Percentiles rank a stretch among this genome's conserved stretches.
Conservation (phyloP, 768 basidiomycete species). For the Psilocybe sp. region DNA sequence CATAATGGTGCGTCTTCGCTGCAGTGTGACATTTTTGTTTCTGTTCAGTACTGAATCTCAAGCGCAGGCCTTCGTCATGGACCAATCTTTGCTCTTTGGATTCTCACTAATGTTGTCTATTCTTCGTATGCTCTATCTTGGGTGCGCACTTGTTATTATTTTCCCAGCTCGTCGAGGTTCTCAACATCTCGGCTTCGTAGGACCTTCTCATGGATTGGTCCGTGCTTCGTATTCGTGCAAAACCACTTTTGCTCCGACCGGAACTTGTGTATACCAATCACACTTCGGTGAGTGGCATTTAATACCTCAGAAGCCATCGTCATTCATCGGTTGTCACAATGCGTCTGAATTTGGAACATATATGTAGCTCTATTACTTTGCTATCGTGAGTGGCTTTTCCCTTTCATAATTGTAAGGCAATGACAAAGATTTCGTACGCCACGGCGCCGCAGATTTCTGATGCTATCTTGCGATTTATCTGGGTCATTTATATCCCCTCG, state of each 20-base stretch:
- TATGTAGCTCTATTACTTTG: conserved; percentile 69
- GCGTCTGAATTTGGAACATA: too few relatives aligned
- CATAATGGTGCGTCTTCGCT: conserved; percentile 44
- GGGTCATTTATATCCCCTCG: conserved; percentile 74
- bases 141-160: conserved; percentile 43
- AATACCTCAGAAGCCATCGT: not conserved
- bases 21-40: not conserved
- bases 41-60: not conserved
- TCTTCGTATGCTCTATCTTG: conserved; percentile 74
- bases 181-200: conserved; percentile 30
- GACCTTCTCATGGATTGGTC: conserved; percentile 94
- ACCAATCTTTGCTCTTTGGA: conserved; percentile 63
- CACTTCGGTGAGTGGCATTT: conserved; percentile 45
- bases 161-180: not conserved
- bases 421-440: not conserved
- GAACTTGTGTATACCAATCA: conserved; percentile 73
- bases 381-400: conserved; percentile 49
- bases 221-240: conserved; percentile 55
- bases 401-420: not conserved
- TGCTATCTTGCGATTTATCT: conserved; percentile 73
- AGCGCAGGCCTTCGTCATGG: conserved; percentile 30
- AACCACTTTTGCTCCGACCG: conserved; percentile 61
- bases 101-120: conserved; percentile 58
- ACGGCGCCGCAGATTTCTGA: conserved; percentile 60
- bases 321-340: not conserved